A percentile compares a stretch with the other conserved stretches of the same genome.
Conservation (phyloP, 2,329 filamentous ascomycete genomes). For the Phialophora tarda region DNA sequence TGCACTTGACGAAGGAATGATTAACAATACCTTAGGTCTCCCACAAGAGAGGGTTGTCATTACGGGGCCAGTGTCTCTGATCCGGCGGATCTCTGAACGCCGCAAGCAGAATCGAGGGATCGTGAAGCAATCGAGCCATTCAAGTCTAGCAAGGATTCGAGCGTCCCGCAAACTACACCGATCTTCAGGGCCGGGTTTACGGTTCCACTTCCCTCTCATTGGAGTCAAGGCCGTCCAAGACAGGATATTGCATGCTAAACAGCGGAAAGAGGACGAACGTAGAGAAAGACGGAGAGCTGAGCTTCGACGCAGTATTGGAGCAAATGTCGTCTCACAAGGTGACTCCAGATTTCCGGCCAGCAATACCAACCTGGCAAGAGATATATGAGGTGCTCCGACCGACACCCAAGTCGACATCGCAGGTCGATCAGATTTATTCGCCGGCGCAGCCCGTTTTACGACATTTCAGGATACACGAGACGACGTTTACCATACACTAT, state of each 20-base stretch:
- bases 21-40: conserved; percentile 63
- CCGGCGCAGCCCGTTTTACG: neutral
- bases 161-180: conserved; percentile 35
- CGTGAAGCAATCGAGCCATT: conserved; percentile 42
- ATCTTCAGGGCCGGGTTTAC: conserved; percentile 53
- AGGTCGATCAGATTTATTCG: neutral
- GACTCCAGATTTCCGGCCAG: conserved; percentile 43
- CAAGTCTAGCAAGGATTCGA: conserved; percentile 43
- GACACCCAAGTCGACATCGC: neutral
- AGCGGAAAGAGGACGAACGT: conserved; percentile 52
- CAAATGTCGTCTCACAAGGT: conserved; percentile 45
- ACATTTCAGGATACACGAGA: conserved; percentile 9
- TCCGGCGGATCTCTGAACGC: conserved; percentile 44
- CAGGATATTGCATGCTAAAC: conserved; percentile 52
- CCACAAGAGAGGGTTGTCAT: conserved; percentile 55
- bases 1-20: conserved; percentile 51
- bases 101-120: conserved; percentile 39
- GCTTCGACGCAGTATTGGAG: conserved; percentile 61
- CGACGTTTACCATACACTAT: conserved; percentile 13
- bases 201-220: conserved; percentile 54
- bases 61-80: conserved; percentile 49
- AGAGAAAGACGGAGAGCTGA: conserved; percentile 59
- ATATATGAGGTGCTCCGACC: conserved; percentile 12
- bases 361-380: conserved; percentile 26
- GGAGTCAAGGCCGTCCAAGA: conserved; percentile 57